A percentile compares a stretch with the other conserved stretches of the same genome.
phyloP scores from a whole-genome alignment of 768 basidiomycete species.

The Lactarius evosmus region DNA sequence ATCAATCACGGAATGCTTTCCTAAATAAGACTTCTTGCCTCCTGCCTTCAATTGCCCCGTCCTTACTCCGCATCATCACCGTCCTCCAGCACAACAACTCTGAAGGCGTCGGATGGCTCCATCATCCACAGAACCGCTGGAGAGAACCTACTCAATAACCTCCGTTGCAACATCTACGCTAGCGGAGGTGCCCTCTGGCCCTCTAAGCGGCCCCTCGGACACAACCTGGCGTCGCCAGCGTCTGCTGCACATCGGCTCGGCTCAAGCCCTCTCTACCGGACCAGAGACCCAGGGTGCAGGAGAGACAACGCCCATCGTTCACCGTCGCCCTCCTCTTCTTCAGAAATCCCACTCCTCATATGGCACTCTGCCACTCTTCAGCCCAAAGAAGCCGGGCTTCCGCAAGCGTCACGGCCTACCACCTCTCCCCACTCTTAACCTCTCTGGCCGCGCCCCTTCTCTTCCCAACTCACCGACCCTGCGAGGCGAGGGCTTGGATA shows the following conservation, averaged over 20 bases:
- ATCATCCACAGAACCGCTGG: not conserved
- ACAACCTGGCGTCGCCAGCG: conserved; percentile 61
- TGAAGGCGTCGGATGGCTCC: not conserved
- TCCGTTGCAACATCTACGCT: not conserved
- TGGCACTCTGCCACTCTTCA: conserved; percentile 45
- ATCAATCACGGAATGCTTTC: no score
- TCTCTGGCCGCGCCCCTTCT: conserved; percentile 30
- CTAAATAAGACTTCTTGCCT: not conserved
- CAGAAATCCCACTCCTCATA: conserved; percentile 42
- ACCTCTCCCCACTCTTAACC: conserved; percentile 37
- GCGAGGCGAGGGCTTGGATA: conserved; percentile 30
- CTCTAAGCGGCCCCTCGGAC: conserved; percentile 49
- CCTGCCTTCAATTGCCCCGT: not conserved
- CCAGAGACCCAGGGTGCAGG: conserved; percentile 27
- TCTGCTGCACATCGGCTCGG: conserved; percentile 50
- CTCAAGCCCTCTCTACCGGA: conserved; percentile 16
- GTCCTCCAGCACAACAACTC: not conserved
- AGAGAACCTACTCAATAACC: not conserved
- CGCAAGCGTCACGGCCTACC: conserved; percentile 39
- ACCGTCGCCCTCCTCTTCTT: conserved; percentile 29
- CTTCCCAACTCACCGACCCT: conserved; percentile 39
- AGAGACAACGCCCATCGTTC: conserved; percentile 39
- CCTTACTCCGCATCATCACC: no score
- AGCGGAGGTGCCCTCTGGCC: conserved; percentile 34
- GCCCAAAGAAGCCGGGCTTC: conserved; percentile 29